Evolutionary conservation across 1,284 basidiomycete species (phyloP), one percentile per base, ranked within the genome.

Genomic region (Phaffia rhodozyma): DNA sequence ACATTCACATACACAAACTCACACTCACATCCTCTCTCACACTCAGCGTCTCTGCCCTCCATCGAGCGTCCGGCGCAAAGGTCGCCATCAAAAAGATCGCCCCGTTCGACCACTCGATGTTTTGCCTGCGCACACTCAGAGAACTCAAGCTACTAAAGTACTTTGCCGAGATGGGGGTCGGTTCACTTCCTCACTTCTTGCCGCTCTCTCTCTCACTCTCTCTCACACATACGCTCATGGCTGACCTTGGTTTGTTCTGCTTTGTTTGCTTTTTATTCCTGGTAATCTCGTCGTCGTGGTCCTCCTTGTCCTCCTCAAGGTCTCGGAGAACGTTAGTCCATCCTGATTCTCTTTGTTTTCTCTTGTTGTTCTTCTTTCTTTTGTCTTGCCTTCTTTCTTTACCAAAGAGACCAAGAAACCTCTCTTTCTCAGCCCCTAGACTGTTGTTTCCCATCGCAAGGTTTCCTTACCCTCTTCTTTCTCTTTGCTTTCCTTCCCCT

Each of bases 81-180:
- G 87, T 91, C 62, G 88, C 88, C 60, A 89, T 89, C 78, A 90
- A 91, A 81, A 90, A 90, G 82, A 90, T 93, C 77, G 84, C 86
- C 6, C 90, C 90, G 0, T 92, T 93, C 69, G 90, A 92, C 74
- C 90, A 92, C 72, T 87, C 87, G 23, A 90, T 92, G 87, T 92
- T 91, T 75, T 89, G 87, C 70, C 78, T 91, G 62, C 80, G 90
- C 55, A 92, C 90, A 0, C 80, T 92, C 58, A 80, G 90, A 66
- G 90, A 92, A 74, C 80, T 92, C 68, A 93, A 93, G 74, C 79
- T 93, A 38, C 83, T 91, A 72, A 91, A 91, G 73, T 92, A 91
- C 78, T 82, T 96, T 72, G 89, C 64, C 13, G 60, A 66, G 32
- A 58, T 51, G 29, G 64, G 64, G 3, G 64, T 65, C 47, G 38